Base-by-base conservation (phyloP, 2,329 filamentous ascomycete genomes). In the Thielaviopsis euricoi region DNA sequence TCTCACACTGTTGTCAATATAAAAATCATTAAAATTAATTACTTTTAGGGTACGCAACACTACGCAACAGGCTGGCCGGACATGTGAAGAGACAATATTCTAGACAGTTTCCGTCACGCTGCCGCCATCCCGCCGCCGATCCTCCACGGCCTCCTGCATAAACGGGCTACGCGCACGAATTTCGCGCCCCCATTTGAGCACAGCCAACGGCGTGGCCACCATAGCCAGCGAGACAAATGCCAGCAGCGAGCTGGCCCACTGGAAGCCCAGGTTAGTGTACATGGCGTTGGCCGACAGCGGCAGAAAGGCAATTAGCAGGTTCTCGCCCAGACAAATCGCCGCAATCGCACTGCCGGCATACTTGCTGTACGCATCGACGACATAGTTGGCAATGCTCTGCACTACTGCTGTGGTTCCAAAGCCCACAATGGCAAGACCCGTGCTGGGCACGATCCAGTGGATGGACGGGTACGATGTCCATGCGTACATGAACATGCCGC, bases 401-500 rank as follows among this genome's bases (percentile, higher is more conserved):
- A 76, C 71, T 9, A 77, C 71, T 33, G 70, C 67, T 13, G 73
- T 73, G 62, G 73, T 75, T 1, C 75, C 76, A 25, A 74, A 74
- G 0, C 76, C 76, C 1, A 78, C 71, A 63, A 77, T 69, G 0
- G 64, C 67, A 1, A 79, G 67, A 0, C 74, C 74, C 17, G 76
- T 65, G 0, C 72, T 69, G 0, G 76, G 75, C 6, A 71, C 67
- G 6, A 74, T 71, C 76, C 76, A 79, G 0, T 68, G 72, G 0
- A 76, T 48, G 2, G 40, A 58, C 0, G 72, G 62, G 50, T 70
- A 74, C 1, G 69, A 68, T 1, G 74, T 73, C 76, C 75, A 78
- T 0, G 68, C 76, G 60, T 77, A 78, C 33, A 71, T 68, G 61
- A 79, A 76, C 66, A 78, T 70, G 15, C 76, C 76, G 1, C 71